Percentiles rank a stretch among this genome's conserved stretches.
Evolutionary conservation across 345 rosid genomes (phyloP).

Genomic region (Pseudoturritis turrita): DNA sequence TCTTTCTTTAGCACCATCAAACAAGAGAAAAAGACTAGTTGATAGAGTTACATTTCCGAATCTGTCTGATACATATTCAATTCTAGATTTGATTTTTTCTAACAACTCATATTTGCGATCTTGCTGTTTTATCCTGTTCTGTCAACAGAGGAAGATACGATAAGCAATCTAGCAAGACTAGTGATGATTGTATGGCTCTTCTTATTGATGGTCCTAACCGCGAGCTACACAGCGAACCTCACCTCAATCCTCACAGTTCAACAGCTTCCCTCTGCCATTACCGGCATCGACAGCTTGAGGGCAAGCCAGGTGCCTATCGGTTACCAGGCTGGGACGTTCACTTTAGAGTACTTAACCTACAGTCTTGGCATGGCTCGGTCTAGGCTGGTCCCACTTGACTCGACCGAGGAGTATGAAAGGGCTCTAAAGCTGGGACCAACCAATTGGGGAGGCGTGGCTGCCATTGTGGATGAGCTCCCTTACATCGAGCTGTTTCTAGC

Average conservation of each 20-base stretch:
- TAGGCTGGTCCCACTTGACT: constrained; percentile 50
- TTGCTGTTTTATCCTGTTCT: background rate
- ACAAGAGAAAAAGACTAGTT: background rate
- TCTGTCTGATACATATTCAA: background rate
- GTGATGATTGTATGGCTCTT: constrained; percentile 94
- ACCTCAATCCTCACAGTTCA: constrained; percentile 85
- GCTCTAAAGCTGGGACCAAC: constrained; percentile 66
- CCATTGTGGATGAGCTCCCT: constrained; percentile 77
- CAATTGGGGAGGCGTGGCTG: constrained; percentile 69
- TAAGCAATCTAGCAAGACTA: constrained; percentile 60
- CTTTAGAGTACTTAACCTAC: constrained; percentile 49
- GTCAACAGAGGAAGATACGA: constrained; percentile 61
- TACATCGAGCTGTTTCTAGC: constrained; percentile 71
- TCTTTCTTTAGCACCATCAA: background rate
- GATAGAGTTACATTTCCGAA: constrained; percentile 1
- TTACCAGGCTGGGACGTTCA: constrained; percentile 78
- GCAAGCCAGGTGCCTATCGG: constrained; percentile 62
- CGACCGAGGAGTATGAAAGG: constrained; percentile 63
- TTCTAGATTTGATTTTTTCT: background rate
- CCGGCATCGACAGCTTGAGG: constrained; percentile 79
- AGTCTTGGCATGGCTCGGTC: constrained; percentile 55
- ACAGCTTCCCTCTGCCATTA: constrained; percentile 73
- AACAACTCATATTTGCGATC: background rate
- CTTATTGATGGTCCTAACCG: constrained; percentile 71
- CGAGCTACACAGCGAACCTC: constrained; percentile 92